Evolutionary conservation across 176 grass and related monocot species (phyloP).

Genomic region (Poa annua): DNA sequence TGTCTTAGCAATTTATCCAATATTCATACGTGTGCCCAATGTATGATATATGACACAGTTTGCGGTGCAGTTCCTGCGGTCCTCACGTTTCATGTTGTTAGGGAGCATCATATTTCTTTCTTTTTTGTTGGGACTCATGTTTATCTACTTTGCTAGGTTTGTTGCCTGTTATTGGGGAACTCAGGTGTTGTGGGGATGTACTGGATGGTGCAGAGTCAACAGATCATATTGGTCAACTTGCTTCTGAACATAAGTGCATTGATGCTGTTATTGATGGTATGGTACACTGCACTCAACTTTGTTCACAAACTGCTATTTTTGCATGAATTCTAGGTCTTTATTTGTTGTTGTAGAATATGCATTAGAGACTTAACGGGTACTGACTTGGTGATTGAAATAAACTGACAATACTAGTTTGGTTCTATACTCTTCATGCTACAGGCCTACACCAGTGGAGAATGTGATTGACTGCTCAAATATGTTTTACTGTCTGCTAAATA

Average conservation of each 20-base stretch:
- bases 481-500: background rate
- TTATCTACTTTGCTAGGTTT: conserved; percentile 58
- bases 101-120: conserved; percentile 16
- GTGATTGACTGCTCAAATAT: background rate
- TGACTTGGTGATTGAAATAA: background rate
- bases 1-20: conserved; percentile 22
- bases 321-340: conserved; percentile 15
- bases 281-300: conserved; percentile 23
- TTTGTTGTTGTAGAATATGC: conserved; percentile 11
- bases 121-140: conserved; percentile 6
- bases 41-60: conserved; percentile 12
- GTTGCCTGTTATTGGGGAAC: conserved; percentile 73
- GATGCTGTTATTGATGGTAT: conserved; percentile 81
- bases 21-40: conserved; percentile 5
- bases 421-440: conserved; percentile 20
- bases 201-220: conserved; percentile 52
- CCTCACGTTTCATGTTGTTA: background rate
- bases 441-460: conserved; percentile 7
- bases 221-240: conserved; percentile 56
- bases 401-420: conserved; percentile 8
- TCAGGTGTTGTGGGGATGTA: conserved; percentile 61
- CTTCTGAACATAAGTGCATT: conserved; percentile 64
- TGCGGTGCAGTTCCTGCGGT: background rate
- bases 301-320: conserved; percentile 28
- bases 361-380: background rate